Conservation (phyloP, 306 rosid genomes). For the Neltuma alba region DNA sequence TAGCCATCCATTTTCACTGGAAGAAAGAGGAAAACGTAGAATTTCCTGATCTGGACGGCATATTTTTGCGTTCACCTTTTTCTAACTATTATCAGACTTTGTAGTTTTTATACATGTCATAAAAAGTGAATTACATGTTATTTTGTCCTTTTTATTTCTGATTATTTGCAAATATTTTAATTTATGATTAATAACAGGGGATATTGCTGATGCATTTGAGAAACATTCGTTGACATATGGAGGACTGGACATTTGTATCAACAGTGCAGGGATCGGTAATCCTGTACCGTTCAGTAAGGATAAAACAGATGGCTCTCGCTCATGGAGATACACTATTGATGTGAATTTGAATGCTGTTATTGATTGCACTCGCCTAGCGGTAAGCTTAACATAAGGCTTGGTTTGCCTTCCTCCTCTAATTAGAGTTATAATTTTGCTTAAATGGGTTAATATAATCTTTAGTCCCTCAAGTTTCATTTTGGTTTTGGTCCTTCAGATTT, state of each 20-base stretch:
- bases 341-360: constrained; percentile 72
- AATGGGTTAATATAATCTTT: no score
- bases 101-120: constrained; percentile 15
- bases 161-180: constrained; percentile 18
- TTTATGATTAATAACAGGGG: constrained; percentile 53
- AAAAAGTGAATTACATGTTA: neutral
- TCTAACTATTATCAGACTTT: constrained; percentile 30
- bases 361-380: constrained; percentile 80
- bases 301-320: constrained; percentile 67
- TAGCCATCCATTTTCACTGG: constrained; percentile 15
- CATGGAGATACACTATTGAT: constrained; percentile 69
- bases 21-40: constrained; percentile 13
- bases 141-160: constrained; percentile 18
- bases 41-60: constrained; percentile 26
- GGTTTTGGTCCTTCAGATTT: no score
- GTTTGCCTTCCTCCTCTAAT: constrained; percentile 31
- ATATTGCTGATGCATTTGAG: constrained; percentile 72
- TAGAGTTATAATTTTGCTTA: constrained; percentile 17
- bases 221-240: constrained; percentile 72
- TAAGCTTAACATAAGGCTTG: constrained; percentile 41
- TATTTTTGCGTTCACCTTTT: constrained; percentile 13
- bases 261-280: constrained; percentile 64
- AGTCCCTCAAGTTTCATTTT: no score
- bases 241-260: constrained; percentile 91
- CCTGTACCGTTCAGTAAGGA: constrained; percentile 58